Base-by-base conservation (phyloP, 306 rosid species). In the Inga oerstediana region DNA sequence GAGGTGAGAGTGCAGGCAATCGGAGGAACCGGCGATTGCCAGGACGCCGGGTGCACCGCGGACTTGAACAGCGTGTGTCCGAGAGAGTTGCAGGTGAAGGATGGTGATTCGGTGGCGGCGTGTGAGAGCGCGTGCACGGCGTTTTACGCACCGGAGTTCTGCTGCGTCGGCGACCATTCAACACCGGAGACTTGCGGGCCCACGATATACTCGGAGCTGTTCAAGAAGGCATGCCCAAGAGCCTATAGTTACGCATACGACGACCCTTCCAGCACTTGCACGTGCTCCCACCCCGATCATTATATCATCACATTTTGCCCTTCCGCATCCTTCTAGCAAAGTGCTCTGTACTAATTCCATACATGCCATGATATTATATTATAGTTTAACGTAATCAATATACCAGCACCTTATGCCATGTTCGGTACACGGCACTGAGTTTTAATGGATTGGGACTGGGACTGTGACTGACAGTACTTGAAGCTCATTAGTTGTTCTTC, bases 221-320 rank as follows among this genome's bases (percentile, higher is more conserved):
- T 92, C 77, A 92, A 92, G 89, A 73, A 45, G 1, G 91, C 93
- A 1, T 92, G 96, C 24, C 96, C 93, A 14, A 22, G 91, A 8
- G 96, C 96, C 7, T 92, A 92, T 8, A 92, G 93, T 62, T 92
- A 88, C 19, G 96, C 96, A 0, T 90, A 92, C 51, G 96, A 90
- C 20, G 92, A 92, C 37, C 89, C 93, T 20, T 78, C 96, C 1
- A 92, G 96, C 68, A 92, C 96, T 13, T 87, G 93, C 72, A 92
- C 96, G 1, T 92, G 96, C 51, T 51, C 91, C 72, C 86, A 86
- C 72, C 87, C 93, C 61, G 86, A 92, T 67, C 12, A 44, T 17
- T 92, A 90, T 79, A 15, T 82, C 83, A 87, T 92, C 64, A 84
- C 89, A 7, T 92, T 92, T 74, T 92, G 93, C 86, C 92, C 95